These are phyloP conservation scores for Globisporangium viniferum DNA, from an alignment of 352 stramenopile species.

Conservation along the genomic window DNA sequence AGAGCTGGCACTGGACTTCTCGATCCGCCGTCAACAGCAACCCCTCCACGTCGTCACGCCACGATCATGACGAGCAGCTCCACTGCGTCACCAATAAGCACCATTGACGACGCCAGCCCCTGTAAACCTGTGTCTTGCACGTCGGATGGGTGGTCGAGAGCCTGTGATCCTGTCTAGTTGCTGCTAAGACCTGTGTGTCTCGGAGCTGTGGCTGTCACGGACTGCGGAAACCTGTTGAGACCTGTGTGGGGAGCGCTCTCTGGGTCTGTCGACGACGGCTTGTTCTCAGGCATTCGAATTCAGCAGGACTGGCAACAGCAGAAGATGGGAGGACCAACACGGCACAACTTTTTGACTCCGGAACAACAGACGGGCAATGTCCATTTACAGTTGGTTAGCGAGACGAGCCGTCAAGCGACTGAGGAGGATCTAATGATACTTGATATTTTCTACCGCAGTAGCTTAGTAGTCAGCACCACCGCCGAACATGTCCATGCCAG, in stretches of 20 bases:
- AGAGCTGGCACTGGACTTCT: background rate
- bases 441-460: slow-evolving; percentile 23
- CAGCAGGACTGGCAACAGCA: background rate
- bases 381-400: slow-evolving; percentile 51
- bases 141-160: background rate
- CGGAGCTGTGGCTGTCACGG: background rate
- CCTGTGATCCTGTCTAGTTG: background rate
- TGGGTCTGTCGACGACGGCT: background rate
- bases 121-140: background rate
- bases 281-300: background rate
- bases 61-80: background rate
- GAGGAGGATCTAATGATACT: slow-evolving; percentile 27
- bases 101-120: background rate
- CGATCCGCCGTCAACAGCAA: background rate
- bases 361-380: slow-evolving; percentile 44
- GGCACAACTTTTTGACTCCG: slow-evolving; percentile 28
- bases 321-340: slow-evolving; percentile 2
- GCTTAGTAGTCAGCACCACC: slow-evolving; percentile 61
- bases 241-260: background rate
- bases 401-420: slow-evolving; percentile 26
- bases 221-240: background rate
- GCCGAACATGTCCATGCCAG: slow-evolving; percentile 74
- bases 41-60: background rate
- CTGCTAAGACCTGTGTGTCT: slow-evolving; percentile 1
- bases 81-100: background rate